Base-by-base conservation (phyloP, 2,329 filamentous ascomycete genomes). In the Ustulina deusta region DNA sequence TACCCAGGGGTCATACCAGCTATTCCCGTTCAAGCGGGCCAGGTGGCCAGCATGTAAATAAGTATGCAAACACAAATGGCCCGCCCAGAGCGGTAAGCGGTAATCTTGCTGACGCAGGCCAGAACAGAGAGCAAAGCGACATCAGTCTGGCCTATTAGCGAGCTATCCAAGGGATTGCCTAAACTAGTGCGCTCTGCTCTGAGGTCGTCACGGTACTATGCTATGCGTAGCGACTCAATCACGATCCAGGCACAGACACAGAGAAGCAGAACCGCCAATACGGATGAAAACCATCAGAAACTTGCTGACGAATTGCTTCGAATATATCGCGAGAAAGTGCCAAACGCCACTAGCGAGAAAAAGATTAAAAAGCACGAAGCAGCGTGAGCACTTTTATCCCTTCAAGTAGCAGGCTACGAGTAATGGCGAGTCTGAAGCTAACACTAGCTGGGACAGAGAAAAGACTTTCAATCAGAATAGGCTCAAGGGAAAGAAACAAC, bases 41-140 rank as follows among this genome's bases (percentile, higher is more conserved):
- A 2, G 87, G 87, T 13, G 87, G 87, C 1, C 87, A 89, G 71
- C 86, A 89, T 73, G 87, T 89, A 36, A 89, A 89, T 74, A 89
- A 89, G 87, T 89, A 73, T 61, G 83, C 76, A 32, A 60, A 20
- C 54, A 34, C n/a, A 1, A n/a, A 27, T 11, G 22, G 13, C 9
- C 17, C 15, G 1, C 36, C 34, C 15, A 6, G 44, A 55, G 17
- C 27, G n/a, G 20, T 3, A 10, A 2, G 7, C 36, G 34, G 6
- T 54, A 17, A 38, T 3, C 6, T 38, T 32, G 34, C 69, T 71
- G 27, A 70, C 48, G 2, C 10, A 22, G 54, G 3, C 9, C 34
- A 89, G 87, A 68, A 89, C 87, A 0, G 87, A 89, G 77, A 85
- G 82, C 58, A 89, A 89, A 71, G 87, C 87, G 25, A 85, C 83